Base-by-base conservation (phyloP, 129 eudicot genomes). In the Lonicera japonica region DNA sequence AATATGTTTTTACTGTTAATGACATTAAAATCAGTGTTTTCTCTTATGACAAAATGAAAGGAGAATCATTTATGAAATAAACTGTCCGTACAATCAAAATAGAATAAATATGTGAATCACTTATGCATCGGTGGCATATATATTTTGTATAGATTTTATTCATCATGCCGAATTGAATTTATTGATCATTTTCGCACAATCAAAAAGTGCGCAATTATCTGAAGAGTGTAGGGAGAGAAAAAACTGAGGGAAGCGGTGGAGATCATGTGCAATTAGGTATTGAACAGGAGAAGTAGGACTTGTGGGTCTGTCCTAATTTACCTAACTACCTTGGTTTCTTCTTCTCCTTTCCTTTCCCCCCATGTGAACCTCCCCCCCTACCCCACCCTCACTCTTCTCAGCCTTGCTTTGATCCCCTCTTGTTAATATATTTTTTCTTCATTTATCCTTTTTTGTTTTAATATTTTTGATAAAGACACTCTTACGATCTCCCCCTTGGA, bases 211-310 rank as follows among this genome's bases (percentile, higher is more conserved):
- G 66, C 65, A 65, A 58, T 50, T 55, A 62, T 50, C 8, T 29
- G 2, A 29, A 29, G 6, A 29, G 36, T 1, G 70, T n/a, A 66
- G 74, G 59, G 65, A 69, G 59, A 62, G 75, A 82, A 67, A 73
- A 72, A n/a, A n/a, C n/a, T n/a, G n/a, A 58, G 69, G 58, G 47
- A 54, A 67, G 70, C 67, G 76, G 77, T 81, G 91, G 72, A 68
- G 53, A 57, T 67, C 82, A 83, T 79, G 87, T 82, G 82, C 79
- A n/a, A n/a, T 80, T 82, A 78, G 88, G 84, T 80, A 78, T 25
- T 40, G 41, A 38, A 66, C 52, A 60, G 38, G 23, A 77, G 25
- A 61, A 68, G 38, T 45, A 77, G 25, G 65, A 68, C 73, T 72
- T 43, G 62, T 67, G 70, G 57, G 79, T 64, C 34, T 60, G 70